Conservation (phyloP, 2,329 filamentous ascomycete genomes). For the Pseudogymnoascus sp. region DNA sequence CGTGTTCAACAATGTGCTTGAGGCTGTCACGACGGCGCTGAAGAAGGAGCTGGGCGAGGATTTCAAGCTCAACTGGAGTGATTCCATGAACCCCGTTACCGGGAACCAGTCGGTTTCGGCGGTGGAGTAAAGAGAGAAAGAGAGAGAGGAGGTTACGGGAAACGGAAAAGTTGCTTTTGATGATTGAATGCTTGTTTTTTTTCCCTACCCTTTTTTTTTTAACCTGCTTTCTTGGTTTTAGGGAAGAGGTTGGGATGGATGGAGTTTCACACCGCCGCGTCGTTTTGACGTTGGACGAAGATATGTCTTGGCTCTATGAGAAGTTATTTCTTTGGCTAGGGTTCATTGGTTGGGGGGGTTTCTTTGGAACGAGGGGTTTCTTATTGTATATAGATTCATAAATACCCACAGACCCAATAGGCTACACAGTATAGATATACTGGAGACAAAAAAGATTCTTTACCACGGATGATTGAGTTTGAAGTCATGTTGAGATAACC, state of each 20-base stretch:
- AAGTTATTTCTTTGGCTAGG: not conserved
- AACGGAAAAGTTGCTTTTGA: not conserved
- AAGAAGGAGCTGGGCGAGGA: conserved; percentile 63
- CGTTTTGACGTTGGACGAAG: not conserved
- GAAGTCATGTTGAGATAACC: not conserved
- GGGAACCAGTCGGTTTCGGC: conserved; percentile 44
- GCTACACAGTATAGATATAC: not conserved
- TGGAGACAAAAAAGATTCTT: not conserved
- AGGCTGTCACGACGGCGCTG: conserved; percentile 59
- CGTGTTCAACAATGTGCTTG: conserved; percentile 64
- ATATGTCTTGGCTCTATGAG: not conserved
- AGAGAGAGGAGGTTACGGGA: not conserved
- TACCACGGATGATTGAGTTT: not conserved
- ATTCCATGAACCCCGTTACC: conserved; percentile 59
- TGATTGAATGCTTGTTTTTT: not conserved
- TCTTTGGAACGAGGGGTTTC: not conserved
- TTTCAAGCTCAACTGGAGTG: conserved; percentile 65
- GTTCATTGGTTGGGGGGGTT: not conserved
- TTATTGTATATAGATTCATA: not conserved
- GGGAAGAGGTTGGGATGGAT: not conserved
- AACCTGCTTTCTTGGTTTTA: not conserved
- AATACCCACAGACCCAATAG: not conserved
- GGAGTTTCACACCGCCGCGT: not conserved
- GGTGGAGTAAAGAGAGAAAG: conserved; percentile 38
- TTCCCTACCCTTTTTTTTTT: not conserved